Base-by-base conservation (phyloP, 495 filamentous ascomycete species). In the Aspergillus nanangensis region DNA sequence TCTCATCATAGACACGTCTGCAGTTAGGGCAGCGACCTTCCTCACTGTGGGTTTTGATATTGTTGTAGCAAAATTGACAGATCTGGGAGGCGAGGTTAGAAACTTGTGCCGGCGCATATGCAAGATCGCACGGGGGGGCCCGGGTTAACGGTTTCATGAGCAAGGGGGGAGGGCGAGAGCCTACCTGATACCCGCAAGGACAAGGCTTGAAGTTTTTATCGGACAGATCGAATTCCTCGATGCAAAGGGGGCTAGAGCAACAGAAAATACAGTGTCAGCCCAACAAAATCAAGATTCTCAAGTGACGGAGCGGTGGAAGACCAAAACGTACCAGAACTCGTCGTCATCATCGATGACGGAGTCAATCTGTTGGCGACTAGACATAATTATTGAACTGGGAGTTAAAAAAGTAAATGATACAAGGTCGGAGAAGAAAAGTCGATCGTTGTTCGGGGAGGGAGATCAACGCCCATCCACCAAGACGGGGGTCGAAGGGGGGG, bases 51-150 rank as follows among this genome's bases (percentile, higher is more conserved):
- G 68, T 74, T 65, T 89, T 92, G 66, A 99, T 93, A 56, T 97
- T 97, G 72, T 99, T 95, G 73, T 86, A 97, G 68, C 94, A 99
- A 70, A 99, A 99, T 73, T 96, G 94, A 65, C 94, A 99, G 58
- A 99, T 88, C 92, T 98, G 60, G 22, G 42, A 11, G 10, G 17
- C 1, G 13, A 41, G 20, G 44, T 59, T 42, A 60, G 52, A 25
- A 14, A 32, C 17, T 25, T n/a, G 8, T 18, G 8, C 4, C 18
- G 13, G 38, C 45, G 45, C 45, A 35, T 40, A 47, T 13, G 45
- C 13, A 17, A 34, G 25, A 21, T 33, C 37, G 25, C 25, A n/a
- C n/a, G n/a, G n/a, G n/a, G n/a, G n/a, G n/a, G n/a, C n/a, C n/a
- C n/a, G n/a, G n/a, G n/a, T n/a, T n/a, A n/a, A n/a, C n/a, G n/a